Evolutionary conservation across 1,284 basidiomycete species (phyloP).

Genomic region (Ustilago cynodontis): DNA sequence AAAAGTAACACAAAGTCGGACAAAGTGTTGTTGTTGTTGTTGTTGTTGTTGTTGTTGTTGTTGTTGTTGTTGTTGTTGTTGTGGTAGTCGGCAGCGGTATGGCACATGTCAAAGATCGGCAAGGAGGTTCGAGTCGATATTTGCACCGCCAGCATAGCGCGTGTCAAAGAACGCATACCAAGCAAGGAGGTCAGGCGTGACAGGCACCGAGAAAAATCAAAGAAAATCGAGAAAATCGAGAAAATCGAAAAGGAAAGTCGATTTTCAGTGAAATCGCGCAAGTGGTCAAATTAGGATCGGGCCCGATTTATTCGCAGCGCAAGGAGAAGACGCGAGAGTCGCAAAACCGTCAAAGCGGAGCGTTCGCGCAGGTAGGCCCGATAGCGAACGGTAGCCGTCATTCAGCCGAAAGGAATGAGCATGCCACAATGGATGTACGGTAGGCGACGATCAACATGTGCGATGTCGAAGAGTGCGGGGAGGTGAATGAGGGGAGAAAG

Average conservation of each 20-base stretch:
- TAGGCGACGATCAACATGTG: neutral
- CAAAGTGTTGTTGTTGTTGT: no score
- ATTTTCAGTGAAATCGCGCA: slow-evolving; percentile 2
- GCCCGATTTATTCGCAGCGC: slow-evolving; percentile 13
- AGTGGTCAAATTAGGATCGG: slow-evolving; percentile 8
- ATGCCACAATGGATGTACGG: neutral
- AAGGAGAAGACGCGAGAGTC: slow-evolving; percentile 14
- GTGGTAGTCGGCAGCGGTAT: slow-evolving; percentile 10
- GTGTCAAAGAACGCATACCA: slow-evolving; percentile 36
- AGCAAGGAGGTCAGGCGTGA: slow-evolving; percentile 29
- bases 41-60: no score
- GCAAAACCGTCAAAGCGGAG: slow-evolving; percentile 9
- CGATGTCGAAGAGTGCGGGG: neutral
- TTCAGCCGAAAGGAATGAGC: slow-evolving; percentile 23
- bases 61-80: no score
- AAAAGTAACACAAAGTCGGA: slow-evolving; percentile 6
- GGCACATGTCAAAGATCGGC: slow-evolving; percentile 31
- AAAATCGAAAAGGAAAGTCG: neutral
- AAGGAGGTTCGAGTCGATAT: slow-evolving; percentile 15
- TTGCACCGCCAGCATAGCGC: slow-evolving; percentile 5
- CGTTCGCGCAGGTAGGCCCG: slow-evolving; percentile 22
- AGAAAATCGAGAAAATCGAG: slow-evolving; percentile 3
- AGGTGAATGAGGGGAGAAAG: neutral
- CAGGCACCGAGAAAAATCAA: slow-evolving; percentile 7
- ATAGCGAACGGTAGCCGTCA: slow-evolving; percentile 10